Evolutionary conservation across 192 early-diverging fungal species (phyloP).

Genomic region (Diversispora epigaea): DNA sequence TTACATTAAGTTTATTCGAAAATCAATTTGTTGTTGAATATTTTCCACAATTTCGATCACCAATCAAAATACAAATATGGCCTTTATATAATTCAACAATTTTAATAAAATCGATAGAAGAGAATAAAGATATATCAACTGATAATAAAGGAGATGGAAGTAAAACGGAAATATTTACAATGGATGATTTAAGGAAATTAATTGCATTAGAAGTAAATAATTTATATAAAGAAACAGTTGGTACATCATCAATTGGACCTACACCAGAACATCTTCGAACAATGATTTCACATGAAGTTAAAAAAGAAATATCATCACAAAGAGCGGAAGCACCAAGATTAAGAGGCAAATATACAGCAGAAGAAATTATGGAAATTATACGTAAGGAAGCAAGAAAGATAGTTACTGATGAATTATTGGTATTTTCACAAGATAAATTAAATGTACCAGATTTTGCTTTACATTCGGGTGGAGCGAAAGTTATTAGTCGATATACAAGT

Average conservation of each 20-base stretch:
- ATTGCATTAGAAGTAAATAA: neutral
- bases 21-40: neutral
- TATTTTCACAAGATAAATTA: conserved; percentile 32
- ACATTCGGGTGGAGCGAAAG: conserved; percentile 18
- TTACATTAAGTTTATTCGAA: neutral
- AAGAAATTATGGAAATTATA: conserved; percentile 22
- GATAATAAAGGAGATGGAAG: neutral
- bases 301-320: neutral
- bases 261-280: neutral
- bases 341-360: neutral
- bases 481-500: conserved; percentile 17
- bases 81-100: neutral
- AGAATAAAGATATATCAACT: neutral
- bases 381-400: conserved; percentile 17
- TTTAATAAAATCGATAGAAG: neutral
- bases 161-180: neutral
- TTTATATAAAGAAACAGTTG: neutral
- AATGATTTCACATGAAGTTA: neutral
- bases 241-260: neutral
- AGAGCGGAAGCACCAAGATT: neutral
- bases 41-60: neutral
- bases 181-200: neutral
- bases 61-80: neutral
- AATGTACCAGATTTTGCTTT: conserved; percentile 31
- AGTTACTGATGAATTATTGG: neutral